Conservation (phyloP, 768 basidiomycete genomes). For the Xerocomellus chrysenteron region DNA sequence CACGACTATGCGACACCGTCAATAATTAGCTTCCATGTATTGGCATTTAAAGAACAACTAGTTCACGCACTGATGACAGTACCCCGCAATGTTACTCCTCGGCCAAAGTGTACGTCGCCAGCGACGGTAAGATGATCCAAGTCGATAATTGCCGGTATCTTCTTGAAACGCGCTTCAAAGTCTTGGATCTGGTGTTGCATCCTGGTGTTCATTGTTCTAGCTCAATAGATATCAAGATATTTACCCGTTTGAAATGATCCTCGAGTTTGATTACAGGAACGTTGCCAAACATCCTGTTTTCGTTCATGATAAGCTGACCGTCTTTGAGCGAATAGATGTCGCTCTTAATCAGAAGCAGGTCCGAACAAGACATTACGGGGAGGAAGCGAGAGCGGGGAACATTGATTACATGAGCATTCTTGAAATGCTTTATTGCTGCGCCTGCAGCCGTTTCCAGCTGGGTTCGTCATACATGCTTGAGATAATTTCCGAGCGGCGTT, state of each 20-base stretch:
- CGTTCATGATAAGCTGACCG: conserved; percentile 85
- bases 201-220: neutral
- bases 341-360: conserved; percentile 85
- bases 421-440: conserved; percentile 93
- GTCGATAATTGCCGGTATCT: conserved; percentile 87
- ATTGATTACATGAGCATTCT: conserved; percentile 89
- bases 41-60: neutral
- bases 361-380: conserved; percentile 86
- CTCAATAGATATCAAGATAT: neutral
- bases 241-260: conserved; percentile 94
- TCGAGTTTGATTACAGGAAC: conserved; percentile 97
- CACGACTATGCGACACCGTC: conserved; percentile 44
- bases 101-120: conserved; percentile 88
- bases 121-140: conserved; percentile 93
- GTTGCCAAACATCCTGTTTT: conserved; percentile 76
- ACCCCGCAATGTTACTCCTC: conserved; percentile 80
- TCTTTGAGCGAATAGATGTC: conserved; percentile 91
- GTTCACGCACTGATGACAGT: conserved; percentile 31
- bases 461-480: neutral
- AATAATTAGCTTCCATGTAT: neutral
- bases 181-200: conserved; percentile 58
- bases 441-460: conserved; percentile 90
- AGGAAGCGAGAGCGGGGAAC: conserved; percentile 94
- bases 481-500: conserved; percentile 5
- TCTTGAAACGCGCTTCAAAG: conserved; percentile 95